Base-by-base conservation (phyloP, 768 basidiomycete species). In the Xerocomellus dryophilus region DNA sequence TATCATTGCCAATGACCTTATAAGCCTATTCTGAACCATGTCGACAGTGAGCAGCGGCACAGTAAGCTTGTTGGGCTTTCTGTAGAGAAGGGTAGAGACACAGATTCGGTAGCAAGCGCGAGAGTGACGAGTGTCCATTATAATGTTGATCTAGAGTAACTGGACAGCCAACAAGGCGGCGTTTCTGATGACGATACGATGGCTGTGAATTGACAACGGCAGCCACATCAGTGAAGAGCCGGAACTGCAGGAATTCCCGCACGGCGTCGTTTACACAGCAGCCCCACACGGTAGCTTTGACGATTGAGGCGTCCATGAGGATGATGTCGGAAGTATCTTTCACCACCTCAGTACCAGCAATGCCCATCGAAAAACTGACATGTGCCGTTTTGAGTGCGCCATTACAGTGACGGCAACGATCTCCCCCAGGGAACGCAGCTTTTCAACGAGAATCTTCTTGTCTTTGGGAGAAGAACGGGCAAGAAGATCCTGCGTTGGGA, bases 321-420 rank as follows among this genome's bases (percentile, higher is more conserved):
- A 98, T 95, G 66, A 99, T 96, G 64, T 99, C 97, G 8, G 96
- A 98, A 1, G 97, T 96, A 71, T 98, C 95, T 73, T 99, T 98
- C 44, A 97, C 95, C n/a, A n/a, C 17, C 69, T 99, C 97, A 2
- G 97, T 99, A 11, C 97, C 97, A 25, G 94, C n/a, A 60, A 94
- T 87, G 61, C 92, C 92, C 93, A 95, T 95, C 5, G 91, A 93
- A 76, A 98, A 99, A n/a, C n/a, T n/a, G n/a, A n/a, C n/a, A n/a
- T n/a, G 79, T 23, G 96, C 96, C 1, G 89, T 90, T 75, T 95
- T 97, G 57, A 98, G 81, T 7, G 95, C 94, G 27, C 96, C 97
- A 59, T 98, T 96, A 41, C 97, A 25, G 97, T 98, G 40, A 98
- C 96, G 56, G 93, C 93, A 25, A 95, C 90, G 55, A 93, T 86